Base-by-base conservation (phyloP, 768 basidiomycete species). In the Vararia minispora region DNA sequence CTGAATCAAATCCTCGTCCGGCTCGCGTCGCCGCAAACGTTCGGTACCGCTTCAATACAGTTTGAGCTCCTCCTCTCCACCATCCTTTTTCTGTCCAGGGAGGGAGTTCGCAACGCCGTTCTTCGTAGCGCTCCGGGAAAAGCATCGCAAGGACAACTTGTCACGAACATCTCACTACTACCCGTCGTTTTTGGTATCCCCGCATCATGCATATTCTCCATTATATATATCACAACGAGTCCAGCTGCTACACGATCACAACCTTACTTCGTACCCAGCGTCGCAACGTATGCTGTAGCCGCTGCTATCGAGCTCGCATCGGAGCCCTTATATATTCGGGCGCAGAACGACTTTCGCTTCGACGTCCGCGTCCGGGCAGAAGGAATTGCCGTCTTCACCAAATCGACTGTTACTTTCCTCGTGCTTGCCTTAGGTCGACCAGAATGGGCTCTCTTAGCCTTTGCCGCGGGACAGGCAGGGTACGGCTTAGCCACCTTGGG, bases 41-140 rank as follows among this genome's bases (percentile, higher is more conserved):
- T 88, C 54, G 83, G 94, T 8, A 90, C 86, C 0, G 90, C 88
- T 12, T 76, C 89, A 0, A 84, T 99, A 44, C 92, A 95, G 51
- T 90, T 98, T 58, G 95, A 98, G 55, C 73, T 97, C 20, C 54
- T 98, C 18, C 70, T 86, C 32, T 86, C 81, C 48, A 90, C 90
- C 9, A 85, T 92, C 50, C 66, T 98, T 30, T 97, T 98, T 57
- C 67, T 98, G 6, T 80, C 82, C 24, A 69, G 95, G n/a, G 95
- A 99, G 57, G 94, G 92, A 13, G 72, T 98, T 6, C 71, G 95
- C 28, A 87, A 82, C 54, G 78, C 86, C 5, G 69, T 95, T 4
- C 66, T 95, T 12, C 74, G 91, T n/a, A n/a, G n/a, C n/a, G 67
- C 66, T 24, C 54, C 57, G 43, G 35, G 34, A 23, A 24, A 14